Evolutionary conservation across 140 eudicot genomes (phyloP).

Genomic region (Stevia rebaudiana): DNA sequence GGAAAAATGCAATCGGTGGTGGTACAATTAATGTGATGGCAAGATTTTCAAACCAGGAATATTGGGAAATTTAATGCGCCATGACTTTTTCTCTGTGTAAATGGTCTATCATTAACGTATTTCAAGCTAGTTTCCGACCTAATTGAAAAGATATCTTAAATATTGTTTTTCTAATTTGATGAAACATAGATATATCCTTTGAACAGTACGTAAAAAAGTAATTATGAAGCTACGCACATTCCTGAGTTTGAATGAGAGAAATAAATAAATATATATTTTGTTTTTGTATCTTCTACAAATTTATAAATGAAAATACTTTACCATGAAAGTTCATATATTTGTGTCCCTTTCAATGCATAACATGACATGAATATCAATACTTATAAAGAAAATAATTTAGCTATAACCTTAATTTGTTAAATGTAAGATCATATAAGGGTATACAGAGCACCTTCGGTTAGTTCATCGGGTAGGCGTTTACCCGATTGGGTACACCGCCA

Average conservation of each 20-base stretch:
- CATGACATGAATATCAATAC: too few species aligned
- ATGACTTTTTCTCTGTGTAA: constrained; percentile 19
- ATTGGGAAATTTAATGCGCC: constrained; percentile 23
- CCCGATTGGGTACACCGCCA: too few species aligned
- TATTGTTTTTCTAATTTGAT: neutral
- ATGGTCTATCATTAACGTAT: constrained; percentile 10
- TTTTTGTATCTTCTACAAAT: neutral
- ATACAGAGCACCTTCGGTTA: too few species aligned
- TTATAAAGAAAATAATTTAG: too few species aligned
- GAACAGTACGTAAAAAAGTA: neutral
- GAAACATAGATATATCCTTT: neutral
- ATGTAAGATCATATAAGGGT: too few species aligned
- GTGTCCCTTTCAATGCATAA: too few species aligned
- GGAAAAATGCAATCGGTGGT: neutral
- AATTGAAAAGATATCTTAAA: neutral
- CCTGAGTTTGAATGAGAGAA: neutral
- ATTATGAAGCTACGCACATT: neutral
- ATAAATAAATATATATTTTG: neutral
- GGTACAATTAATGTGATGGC: constrained; percentile 23
- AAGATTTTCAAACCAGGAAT: constrained; percentile 20
- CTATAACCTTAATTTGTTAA: too few species aligned
- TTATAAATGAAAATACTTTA: neutral
- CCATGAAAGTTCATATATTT: too few species aligned
- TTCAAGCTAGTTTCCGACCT: constrained; percentile 10
- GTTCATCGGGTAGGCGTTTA: too few species aligned